Evolutionary conservation across 2,329 filamentous ascomycete species (phyloP).

Genomic region (Aurifilum marmelostoma): DNA sequence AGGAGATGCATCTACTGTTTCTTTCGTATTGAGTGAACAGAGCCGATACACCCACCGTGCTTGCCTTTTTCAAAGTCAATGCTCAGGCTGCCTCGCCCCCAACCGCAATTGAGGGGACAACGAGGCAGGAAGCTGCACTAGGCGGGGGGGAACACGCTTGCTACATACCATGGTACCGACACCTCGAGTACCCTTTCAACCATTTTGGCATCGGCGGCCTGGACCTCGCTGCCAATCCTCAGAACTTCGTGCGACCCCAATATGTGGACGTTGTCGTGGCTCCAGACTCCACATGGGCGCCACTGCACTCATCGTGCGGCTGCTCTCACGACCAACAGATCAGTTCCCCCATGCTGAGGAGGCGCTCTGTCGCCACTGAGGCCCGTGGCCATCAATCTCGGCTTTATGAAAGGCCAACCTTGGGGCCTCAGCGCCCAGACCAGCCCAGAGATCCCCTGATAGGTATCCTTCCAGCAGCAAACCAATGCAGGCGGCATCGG

Average conservation of each 20-base stretch:
- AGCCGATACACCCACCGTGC: not conserved
- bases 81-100: not conserved
- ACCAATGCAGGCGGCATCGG: not conserved
- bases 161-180: not conserved
- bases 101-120: not conserved
- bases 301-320: not conserved
- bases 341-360: not conserved
- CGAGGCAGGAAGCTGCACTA: not conserved
- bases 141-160: not conserved
- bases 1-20: not conserved
- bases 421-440: not conserved
- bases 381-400: not conserved
- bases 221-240: not conserved
- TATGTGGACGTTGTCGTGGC: not conserved
- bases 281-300: not conserved
- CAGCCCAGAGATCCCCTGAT: not conserved
- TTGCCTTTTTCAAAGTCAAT: not conserved
- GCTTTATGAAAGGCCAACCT: not conserved
- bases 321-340: not conserved
- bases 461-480: not conserved
- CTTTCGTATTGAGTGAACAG: not conserved
- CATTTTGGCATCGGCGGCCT: not conserved
- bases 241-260: not conserved
- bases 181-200: not conserved
- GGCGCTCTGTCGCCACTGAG: not conserved